Evolutionary conservation across 2,329 filamentous ascomycete species (phyloP).

Genomic region (Trichoderma cornu-damae): DNA sequence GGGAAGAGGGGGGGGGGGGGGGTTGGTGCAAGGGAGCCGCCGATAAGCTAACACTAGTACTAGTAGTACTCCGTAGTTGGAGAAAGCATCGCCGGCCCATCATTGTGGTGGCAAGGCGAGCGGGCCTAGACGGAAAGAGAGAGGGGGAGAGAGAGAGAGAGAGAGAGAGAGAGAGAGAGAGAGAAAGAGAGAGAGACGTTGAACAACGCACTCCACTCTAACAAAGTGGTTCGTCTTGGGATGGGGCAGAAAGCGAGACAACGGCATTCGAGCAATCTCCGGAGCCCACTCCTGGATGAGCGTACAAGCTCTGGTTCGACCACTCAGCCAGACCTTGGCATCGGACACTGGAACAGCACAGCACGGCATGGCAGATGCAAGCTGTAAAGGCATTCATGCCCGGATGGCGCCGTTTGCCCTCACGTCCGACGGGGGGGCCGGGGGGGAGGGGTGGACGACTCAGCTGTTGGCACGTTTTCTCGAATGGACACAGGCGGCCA

Average conservation of each 20-base stretch:
- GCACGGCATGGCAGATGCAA: conserved; percentile 12
- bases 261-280: conserved; percentile 3
- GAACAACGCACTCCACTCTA: conserved; percentile 10
- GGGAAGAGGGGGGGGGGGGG: neutral
- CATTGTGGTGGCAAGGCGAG: conserved; percentile 11
- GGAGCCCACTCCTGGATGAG: neutral
- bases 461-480: conserved; percentile 14
- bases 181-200: neutral
- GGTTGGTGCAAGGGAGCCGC: too few species aligned
- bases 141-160: neutral
- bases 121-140: conserved; percentile 10
- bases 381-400: conserved; percentile 15
- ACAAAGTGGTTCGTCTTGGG: conserved; percentile 14
- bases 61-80: conserved; percentile 17
- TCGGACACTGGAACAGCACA: conserved; percentile 11
- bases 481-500: neutral
- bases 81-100: conserved; percentile 9
- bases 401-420: neutral
- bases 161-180: neutral
- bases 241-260: conserved; percentile 9
- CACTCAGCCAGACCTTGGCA: conserved; percentile 7
- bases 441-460: neutral
- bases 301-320: conserved; percentile 1
- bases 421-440: conserved; percentile 9
- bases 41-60: conserved; percentile 18